Evolutionary conservation across 129 eudicot species (phyloP).

Genomic region (Silybum marianum): DNA sequence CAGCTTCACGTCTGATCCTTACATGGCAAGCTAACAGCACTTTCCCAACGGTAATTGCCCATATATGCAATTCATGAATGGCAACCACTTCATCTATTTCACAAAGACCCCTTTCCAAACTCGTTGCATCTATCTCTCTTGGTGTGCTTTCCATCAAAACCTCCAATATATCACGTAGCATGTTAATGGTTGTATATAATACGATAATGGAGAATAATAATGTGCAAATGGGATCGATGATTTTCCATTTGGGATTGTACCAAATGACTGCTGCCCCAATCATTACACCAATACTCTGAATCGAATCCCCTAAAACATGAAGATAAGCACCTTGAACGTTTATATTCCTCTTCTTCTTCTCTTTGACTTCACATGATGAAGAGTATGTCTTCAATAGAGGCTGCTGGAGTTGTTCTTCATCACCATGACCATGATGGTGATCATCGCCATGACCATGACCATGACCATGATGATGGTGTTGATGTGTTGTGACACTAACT

Average conservation of each 20-base stretch:
- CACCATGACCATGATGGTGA: slow-evolving; percentile 24
- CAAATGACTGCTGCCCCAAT: slow-evolving; percentile 68
- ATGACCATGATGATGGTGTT: slow-evolving; percentile 36
- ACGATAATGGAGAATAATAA: slow-evolving; percentile 59
- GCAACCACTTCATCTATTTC: slow-evolving; percentile 67
- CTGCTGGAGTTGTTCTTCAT: slow-evolving; percentile 21
- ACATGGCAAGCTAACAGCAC: slow-evolving; percentile 64
- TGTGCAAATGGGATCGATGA: slow-evolving; percentile 65
- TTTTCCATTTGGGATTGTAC: slow-evolving; percentile 57
- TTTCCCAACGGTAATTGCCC: slow-evolving; percentile 71
- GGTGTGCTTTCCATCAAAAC: slow-evolving; percentile 78
- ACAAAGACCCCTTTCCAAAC: slow-evolving; percentile 52
- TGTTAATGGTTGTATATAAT: slow-evolving; percentile 57
- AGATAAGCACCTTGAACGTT: slow-evolving; percentile 70
- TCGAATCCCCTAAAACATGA: slow-evolving; percentile 63
- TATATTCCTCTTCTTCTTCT: slow-evolving; percentile 44
- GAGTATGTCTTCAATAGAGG: slow-evolving; percentile 39
- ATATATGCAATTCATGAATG: slow-evolving; percentile 62
- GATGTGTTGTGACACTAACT: slow-evolving; percentile 45
- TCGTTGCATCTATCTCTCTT: slow-evolving; percentile 66
- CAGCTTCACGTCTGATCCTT: slow-evolving; percentile 54
- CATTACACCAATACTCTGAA: slow-evolving; percentile 68
- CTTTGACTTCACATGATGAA: slow-evolving; percentile 21
- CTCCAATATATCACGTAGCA: slow-evolving; percentile 58
- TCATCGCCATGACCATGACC: slow-evolving; percentile 14